Percentiles rank a stretch among this genome's conserved stretches.
phyloP scores from a whole-genome alignment of 257 asterid genomes.

The Scutellaria minor region DNA sequence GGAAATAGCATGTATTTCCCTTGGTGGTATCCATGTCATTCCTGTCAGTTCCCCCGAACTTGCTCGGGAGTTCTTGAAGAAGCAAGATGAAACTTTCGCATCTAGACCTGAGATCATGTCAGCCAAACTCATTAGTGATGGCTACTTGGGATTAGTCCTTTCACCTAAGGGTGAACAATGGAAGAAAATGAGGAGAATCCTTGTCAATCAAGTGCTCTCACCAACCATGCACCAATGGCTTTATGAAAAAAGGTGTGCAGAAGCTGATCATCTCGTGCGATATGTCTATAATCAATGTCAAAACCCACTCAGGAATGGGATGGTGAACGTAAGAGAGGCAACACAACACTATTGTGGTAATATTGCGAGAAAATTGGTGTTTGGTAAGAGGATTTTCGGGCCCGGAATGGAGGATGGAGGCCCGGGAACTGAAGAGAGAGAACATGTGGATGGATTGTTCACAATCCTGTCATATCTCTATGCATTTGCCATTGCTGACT shows the following conservation, averaged over 20 bases:
- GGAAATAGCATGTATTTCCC: slow-evolving; percentile 39
- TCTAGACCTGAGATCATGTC: slow-evolving; percentile 36
- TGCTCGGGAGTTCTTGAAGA: slow-evolving; percentile 40
- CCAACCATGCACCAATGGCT: slow-evolving; percentile 24
- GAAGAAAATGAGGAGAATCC: slow-evolving; percentile 41
- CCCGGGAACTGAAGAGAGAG: slow-evolving; percentile 31
- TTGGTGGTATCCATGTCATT: slow-evolving; percentile 33
- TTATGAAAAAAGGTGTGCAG: slow-evolving; percentile 26
- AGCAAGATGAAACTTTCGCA: slow-evolving; percentile 33
- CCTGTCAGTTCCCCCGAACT: slow-evolving; percentile 42
- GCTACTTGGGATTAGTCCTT: slow-evolving; percentile 8
- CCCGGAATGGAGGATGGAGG: slow-evolving; percentile 39
- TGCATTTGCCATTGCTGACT: slow-evolving; percentile 38
- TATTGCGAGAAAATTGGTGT: slow-evolving; percentile 30
- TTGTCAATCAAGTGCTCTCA: slow-evolving; percentile 37
- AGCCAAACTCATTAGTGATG: slow-evolving; percentile 16
- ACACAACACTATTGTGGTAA: slow-evolving; percentile 39
- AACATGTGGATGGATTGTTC: slow-evolving; percentile 36
- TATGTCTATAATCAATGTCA: slow-evolving; percentile 26
- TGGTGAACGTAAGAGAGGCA: slow-evolving; percentile 28
- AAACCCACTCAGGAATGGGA: neutral
- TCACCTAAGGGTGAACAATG: slow-evolving; percentile 30
- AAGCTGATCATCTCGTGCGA: slow-evolving; percentile 36
- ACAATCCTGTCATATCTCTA: neutral
- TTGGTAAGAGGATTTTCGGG: slow-evolving; percentile 35